These are phyloP conservation scores for Erodium texanum DNA, from an alignment of 441 rosid genomes.

Conservation along the genomic window DNA sequence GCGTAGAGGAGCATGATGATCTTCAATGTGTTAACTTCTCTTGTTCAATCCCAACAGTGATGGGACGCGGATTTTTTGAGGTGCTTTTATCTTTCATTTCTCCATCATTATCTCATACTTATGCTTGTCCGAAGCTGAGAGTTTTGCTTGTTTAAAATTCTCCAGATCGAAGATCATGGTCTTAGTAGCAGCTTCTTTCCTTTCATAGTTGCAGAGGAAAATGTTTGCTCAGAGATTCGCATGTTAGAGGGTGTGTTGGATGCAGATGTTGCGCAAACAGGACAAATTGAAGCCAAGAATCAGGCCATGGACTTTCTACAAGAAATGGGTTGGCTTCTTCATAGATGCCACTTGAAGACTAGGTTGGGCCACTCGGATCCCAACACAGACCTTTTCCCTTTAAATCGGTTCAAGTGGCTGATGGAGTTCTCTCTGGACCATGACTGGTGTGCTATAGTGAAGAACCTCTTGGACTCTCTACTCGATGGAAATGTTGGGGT, in stretches of 20 bases:
- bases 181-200: conserved; percentile 80
- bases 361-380: conserved; percentile 57
- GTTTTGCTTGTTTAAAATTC: conserved; percentile 19
- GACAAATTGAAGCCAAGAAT: conserved; percentile 37
- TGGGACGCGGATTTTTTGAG: conserved; percentile 94
- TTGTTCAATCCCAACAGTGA: conserved; percentile 50
- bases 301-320: conserved; percentile 77
- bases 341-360: conserved; percentile 49
- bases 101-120: conserved; percentile 3
- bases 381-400: conserved; percentile 44
- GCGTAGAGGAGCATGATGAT: conserved; percentile 41
- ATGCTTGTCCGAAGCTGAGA: conserved; percentile 14
- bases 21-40: conserved; percentile 48
- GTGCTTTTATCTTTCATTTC: conserved; percentile 28
- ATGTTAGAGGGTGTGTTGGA: conserved; percentile 56
- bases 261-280: conserved; percentile 24
- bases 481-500: conserved; percentile 47
- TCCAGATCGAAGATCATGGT: conserved; percentile 79
- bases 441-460: conserved; percentile 86
- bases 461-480: conserved; percentile 58
- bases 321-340: conserved; percentile 92
- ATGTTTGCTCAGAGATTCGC: conserved; percentile 76
- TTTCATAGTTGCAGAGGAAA: conserved; percentile 71
- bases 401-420: conserved; percentile 68
- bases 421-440: conserved; percentile 82